Evolutionary conservation across 2,329 filamentous ascomycete genomes (phyloP).

Genomic region (Curvularia eragrostidis): DNA sequence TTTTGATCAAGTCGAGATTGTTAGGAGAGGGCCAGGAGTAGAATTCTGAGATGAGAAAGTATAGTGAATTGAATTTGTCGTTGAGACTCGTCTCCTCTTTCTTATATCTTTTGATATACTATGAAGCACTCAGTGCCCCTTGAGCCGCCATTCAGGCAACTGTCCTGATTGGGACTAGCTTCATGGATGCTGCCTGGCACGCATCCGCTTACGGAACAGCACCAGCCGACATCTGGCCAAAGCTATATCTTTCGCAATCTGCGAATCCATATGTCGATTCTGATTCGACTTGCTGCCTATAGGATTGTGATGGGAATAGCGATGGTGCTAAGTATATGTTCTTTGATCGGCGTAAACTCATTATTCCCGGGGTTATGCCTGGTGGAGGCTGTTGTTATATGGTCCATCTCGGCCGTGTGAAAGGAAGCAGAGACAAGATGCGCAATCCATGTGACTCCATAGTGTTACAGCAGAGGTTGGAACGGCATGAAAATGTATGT

Average conservation of each 20-base stretch:
- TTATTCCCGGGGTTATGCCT: background rate
- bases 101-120: background rate
- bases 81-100: background rate
- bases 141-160: conserved; percentile 1
- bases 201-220: background rate
- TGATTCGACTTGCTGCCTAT: background rate
- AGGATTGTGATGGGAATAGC: background rate
- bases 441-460: too few relatives aligned
- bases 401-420: background rate
- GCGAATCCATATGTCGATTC: too few relatives aligned
- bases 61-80: background rate
- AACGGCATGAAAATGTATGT: background rate
- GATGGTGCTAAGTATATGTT: background rate
- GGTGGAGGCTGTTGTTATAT: background rate
- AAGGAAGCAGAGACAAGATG: too few relatives aligned
- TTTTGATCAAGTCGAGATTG: background rate
- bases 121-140: background rate
- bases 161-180: conserved; percentile 5
- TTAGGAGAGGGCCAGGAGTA: background rate
- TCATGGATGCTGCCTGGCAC: background rate
- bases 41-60: background rate
- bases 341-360: background rate
- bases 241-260: too few relatives aligned
- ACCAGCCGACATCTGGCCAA: background rate
- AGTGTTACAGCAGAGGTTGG: background rate